Base-by-base conservation (phyloP, 306 rosid genomes). In the Acacia confusa region DNA sequence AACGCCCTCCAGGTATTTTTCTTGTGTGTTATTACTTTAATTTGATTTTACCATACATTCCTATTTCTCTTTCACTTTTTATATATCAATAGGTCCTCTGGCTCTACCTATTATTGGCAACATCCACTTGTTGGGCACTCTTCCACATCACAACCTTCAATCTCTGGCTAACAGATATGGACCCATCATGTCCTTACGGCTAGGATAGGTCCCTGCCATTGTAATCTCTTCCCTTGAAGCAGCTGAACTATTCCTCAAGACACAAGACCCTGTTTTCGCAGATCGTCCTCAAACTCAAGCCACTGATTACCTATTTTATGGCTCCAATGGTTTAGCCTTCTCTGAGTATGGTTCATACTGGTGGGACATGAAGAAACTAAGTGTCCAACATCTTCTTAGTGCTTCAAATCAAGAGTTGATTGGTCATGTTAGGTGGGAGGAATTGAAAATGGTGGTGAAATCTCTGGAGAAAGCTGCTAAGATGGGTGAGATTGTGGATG, bases 171-270 rank as follows among this genome's bases (percentile, higher is more conserved):
- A 45, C 3, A 45, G 13, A 15, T 70, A 89, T 80, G 93, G 91
- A 4, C 82, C 89, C 48, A 82, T 89, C 27, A 87, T 89, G 93
- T 82, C 74, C 65, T 48, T 85, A 10, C 55, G 88, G 14, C 57
- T 89, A 4, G 93, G 88, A 63, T 74, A 61, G 13, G 83, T 79
- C 7, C 81, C 86, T 25, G 2, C 87, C 48, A 68, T 87, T 13
- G 85, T 82, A 70, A 22, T 88, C 58, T 83, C 90, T 0, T 87
- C 93, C 22, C 78, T 90, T 14, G 67, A 58, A 53, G 52, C 87
- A 2, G 93, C 92, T 0, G 80, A 92, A 65, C 87, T 76, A 10
- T 86, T 90, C 79, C 93, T 92, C 65, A 90, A 82, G 73, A 90
- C 88, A 3, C 83, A 89, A 12, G 93, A 90, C 84, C 8, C 53